Conservation (phyloP, 108 stramenopile genomes). For the Schizochytrium sp. region DNA sequence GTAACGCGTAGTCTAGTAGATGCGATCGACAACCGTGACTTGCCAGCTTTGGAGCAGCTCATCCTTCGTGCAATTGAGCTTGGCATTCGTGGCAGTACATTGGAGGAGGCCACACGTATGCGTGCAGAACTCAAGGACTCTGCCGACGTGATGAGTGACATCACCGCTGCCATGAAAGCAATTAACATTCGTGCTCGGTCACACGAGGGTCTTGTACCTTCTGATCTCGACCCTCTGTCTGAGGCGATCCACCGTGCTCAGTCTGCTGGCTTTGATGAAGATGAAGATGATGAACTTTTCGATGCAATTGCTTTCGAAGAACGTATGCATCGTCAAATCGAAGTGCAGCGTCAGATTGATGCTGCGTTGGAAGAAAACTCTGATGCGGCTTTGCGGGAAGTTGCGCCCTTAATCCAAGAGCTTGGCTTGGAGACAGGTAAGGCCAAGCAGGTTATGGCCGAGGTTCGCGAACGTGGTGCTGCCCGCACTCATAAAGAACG, state of each 20-base stretch:
- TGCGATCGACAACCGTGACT: conserved; percentile 43
- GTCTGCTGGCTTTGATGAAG: conserved; percentile 45
- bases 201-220: neutral
- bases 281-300: conserved; percentile 20
- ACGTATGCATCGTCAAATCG: conserved; percentile 30
- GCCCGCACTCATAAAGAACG: conserved; percentile 53
- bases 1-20: neutral
- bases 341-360: conserved; percentile 15
- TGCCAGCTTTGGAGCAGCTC: neutral
- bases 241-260: conserved; percentile 60
- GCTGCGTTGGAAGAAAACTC: conserved; percentile 6
- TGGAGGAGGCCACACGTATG: conserved; percentile 1
- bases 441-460: conserved; percentile 66
- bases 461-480: conserved; percentile 53
- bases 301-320: conserved; percentile 32
- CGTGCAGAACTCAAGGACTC: conserved; percentile 60
- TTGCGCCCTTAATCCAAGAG: conserved; percentile 71
- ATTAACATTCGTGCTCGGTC: conserved; percentile 15
- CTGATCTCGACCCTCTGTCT: conserved; percentile 52
- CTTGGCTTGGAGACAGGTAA: conserved; percentile 72
- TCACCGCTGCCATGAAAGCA: conserved; percentile 60
- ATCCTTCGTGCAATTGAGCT: conserved; percentile 28
- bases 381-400: conserved; percentile 66
- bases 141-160: conserved; percentile 44
- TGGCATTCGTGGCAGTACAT: conserved; percentile 35